These are phyloP conservation scores for Cladosporium sp. DNA, from an alignment of 2,329 filamentous ascomycete genomes.

Conservation along the genomic window DNA sequence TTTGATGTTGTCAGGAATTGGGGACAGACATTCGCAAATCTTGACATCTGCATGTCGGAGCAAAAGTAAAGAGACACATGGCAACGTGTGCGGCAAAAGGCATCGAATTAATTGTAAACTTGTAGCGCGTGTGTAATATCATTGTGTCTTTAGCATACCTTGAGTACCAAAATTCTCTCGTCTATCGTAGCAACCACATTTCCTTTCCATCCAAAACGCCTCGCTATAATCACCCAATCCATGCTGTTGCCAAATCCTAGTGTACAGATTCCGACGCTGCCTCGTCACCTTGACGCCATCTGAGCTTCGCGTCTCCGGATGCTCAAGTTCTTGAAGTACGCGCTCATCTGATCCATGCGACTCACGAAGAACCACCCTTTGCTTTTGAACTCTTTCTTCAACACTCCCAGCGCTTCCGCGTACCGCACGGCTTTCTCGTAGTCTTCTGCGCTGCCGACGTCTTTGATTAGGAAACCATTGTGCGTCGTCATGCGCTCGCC, in stretches of 20 bases:
- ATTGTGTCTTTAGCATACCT: not conserved
- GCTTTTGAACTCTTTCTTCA: slow-evolving; percentile 79
- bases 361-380: slow-evolving; percentile 87
- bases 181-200: not conserved
- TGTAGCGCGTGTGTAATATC: not conserved
- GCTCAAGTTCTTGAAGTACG: slow-evolving; percentile 65
- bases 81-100: not conserved
- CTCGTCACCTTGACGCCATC: slow-evolving; percentile 8
- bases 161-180: not conserved
- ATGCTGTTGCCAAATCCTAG: not conserved
- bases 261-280: slow-evolving; percentile 9
- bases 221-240: slow-evolving; percentile 2
- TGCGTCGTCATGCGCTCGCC: slow-evolving; percentile 88
- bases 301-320: slow-evolving; percentile 23
- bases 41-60: not conserved
- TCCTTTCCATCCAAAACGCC: slow-evolving; percentile 3
- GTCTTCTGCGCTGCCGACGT: slow-evolving; percentile 64
- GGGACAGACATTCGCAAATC: not conserved
- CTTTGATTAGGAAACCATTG: slow-evolving; percentile 80
- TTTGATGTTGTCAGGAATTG: not conserved
- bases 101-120: not conserved
- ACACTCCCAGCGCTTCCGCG: slow-evolving; percentile 83
- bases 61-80: not conserved
- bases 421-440: slow-evolving; percentile 68
- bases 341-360: slow-evolving; percentile 80